phyloP scores from a whole-genome alignment of 106 monocot genomes.

The Hemerocallis citrina region DNA sequence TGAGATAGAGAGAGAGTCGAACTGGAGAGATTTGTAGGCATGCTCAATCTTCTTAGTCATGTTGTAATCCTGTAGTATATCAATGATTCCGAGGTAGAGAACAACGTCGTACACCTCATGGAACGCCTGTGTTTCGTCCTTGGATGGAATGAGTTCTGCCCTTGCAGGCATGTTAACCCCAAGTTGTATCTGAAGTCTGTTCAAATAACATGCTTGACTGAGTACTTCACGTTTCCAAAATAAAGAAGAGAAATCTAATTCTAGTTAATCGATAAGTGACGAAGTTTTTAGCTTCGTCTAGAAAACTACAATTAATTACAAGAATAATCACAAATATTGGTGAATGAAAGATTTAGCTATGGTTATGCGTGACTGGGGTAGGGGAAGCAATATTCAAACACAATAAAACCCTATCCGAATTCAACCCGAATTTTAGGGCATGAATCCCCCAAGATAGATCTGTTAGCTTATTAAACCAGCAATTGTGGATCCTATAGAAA shows the following conservation, averaged over 20 bases:
- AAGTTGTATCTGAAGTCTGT: slow-evolving; percentile 30
- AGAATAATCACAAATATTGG: background rate
- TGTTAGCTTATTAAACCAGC: no score
- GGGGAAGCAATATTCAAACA: no score
- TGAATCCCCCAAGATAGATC: no score
- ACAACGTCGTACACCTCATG: slow-evolving; percentile 37
- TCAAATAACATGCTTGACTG: background rate
- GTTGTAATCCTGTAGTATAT: slow-evolving; percentile 50
- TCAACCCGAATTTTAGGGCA: no score
- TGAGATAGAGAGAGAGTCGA: slow-evolving; percentile 46
- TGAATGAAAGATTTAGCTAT: no score
- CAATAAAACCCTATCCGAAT: no score
- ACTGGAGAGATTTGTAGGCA: slow-evolving; percentile 57
- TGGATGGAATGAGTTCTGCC: slow-evolving; percentile 29
- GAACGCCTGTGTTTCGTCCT: slow-evolving; percentile 25
- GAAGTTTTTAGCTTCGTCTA: background rate
- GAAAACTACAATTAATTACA: background rate
- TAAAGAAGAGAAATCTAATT: background rate
- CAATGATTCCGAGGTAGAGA: slow-evolving; percentile 52
- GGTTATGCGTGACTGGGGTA: no score
- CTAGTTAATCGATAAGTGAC: no score
- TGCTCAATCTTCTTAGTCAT: slow-evolving; percentile 52
- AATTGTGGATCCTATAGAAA: no score
- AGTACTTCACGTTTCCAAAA: background rate
- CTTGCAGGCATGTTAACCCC: slow-evolving; percentile 59